Evolutionary conservation across 2,329 filamentous ascomycete species (phyloP).

Genomic region (Blumeria hordei): DNA sequence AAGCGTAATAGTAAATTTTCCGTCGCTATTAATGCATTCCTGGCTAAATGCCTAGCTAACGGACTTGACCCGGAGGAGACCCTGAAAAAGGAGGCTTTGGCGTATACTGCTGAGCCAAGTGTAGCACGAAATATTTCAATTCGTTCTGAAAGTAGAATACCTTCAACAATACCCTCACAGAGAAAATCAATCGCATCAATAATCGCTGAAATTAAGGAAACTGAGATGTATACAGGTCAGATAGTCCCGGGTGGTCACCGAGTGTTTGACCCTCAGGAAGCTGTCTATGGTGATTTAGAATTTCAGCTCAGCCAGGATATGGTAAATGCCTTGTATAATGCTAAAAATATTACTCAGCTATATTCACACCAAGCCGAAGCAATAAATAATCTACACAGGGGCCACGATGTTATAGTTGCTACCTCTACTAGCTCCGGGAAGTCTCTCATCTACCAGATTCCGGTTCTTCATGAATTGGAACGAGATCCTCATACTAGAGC

Average conservation of each 20-base stretch:
- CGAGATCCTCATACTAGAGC: slow-evolving; percentile 52
- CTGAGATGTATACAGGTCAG: slow-evolving; percentile 75
- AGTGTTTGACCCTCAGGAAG: slow-evolving; percentile 64
- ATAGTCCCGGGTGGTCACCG: slow-evolving; percentile 84
- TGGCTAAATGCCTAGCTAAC: slow-evolving; percentile 46
- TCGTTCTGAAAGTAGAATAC: slow-evolving; percentile 13
- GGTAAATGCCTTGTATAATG: slow-evolving; percentile 92
- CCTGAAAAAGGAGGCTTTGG: slow-evolving; percentile 31
- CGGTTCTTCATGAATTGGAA: slow-evolving; percentile 71
- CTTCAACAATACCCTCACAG: slow-evolving; percentile 47
- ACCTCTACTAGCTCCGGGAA: slow-evolving; percentile 95
- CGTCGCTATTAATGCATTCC: slow-evolving; percentile 50
- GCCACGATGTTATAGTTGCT: slow-evolving; percentile 70
- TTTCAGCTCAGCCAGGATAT: slow-evolving; percentile 75
- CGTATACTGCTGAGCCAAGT: slow-evolving; percentile 37
- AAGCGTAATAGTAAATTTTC: slow-evolving; percentile 70
- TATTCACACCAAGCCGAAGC: slow-evolving; percentile 88
- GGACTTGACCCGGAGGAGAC: slow-evolving; percentile 40
- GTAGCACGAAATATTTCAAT: slow-evolving; percentile 18
- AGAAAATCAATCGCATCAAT: slow-evolving; percentile 66
- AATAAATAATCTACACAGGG: slow-evolving; percentile 65
- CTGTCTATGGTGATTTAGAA: slow-evolving; percentile 60
- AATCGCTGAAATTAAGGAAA: slow-evolving; percentile 54
- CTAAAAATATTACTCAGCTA: slow-evolving; percentile 60
- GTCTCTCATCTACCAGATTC: slow-evolving; percentile 91